Evolutionary conservation across 2,329 filamentous ascomycete genomes (phyloP).

Genomic region (Cryphonectria naterciae): DNA sequence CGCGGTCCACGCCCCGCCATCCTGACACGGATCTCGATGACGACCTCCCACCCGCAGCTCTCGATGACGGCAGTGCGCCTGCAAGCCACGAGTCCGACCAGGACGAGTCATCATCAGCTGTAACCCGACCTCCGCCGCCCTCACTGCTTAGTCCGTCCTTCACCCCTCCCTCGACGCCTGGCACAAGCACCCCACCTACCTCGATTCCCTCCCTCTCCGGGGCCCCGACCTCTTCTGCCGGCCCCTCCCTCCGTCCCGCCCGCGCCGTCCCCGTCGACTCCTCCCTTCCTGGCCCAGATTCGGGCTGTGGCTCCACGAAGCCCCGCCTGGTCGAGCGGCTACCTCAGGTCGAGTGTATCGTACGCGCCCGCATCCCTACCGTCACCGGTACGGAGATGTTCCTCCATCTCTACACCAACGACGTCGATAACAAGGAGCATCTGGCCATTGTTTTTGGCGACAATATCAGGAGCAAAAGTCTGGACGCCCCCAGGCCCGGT

Average conservation of each 20-base stretch:
- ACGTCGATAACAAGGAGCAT: slow-evolving; percentile 92
- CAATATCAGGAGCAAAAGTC: slow-evolving; percentile 72
- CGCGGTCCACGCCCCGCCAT: slow-evolving; percentile 31
- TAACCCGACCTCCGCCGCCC: slow-evolving; percentile 47
- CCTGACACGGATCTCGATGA: slow-evolving; percentile 33
- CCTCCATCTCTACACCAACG: slow-evolving; percentile 91
- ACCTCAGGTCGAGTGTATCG: slow-evolving; percentile 88
- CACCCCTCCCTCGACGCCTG: slow-evolving; percentile 71
- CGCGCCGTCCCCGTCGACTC: slow-evolving; percentile 65
- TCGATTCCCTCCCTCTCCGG: slow-evolving; percentile 33
- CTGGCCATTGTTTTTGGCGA: slow-evolving; percentile 95
- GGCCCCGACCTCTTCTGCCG: slow-evolving; percentile 29
- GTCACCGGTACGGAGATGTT: slow-evolving; percentile 95
- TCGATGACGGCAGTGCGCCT: slow-evolving; percentile 25
- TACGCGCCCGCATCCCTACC: slow-evolving; percentile 92
- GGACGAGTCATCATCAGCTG: slow-evolving; percentile 25
- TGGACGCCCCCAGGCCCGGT: slow-evolving; percentile 72
- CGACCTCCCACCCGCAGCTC: slow-evolving; percentile 29
- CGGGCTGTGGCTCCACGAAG: slow-evolving; percentile 62
- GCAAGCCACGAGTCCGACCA: slow-evolving; percentile 20
- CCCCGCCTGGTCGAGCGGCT: slow-evolving; percentile 76
- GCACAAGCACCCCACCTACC: slow-evolving; percentile 56
- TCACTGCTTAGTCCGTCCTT: slow-evolving; percentile 88
- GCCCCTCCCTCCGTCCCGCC: slow-evolving; percentile 38
- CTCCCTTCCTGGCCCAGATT: slow-evolving; percentile 44